Evolutionary conservation across 1,284 basidiomycete species (phyloP).

Genomic region (Heliocybe sulcata): DNA sequence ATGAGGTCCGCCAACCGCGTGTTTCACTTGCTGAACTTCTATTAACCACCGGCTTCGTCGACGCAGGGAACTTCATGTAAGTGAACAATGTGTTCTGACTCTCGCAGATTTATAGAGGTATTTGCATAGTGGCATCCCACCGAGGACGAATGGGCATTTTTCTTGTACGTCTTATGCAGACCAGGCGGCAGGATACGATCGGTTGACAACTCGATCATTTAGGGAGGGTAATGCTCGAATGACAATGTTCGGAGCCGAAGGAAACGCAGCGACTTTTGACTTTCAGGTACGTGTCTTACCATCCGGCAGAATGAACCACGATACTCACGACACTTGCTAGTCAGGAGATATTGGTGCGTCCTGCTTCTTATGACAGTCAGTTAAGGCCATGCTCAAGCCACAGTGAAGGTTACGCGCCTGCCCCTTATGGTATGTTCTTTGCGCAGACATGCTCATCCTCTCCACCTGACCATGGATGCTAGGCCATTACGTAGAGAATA

Average conservation of each 20-base stretch:
- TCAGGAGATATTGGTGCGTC: conserved; percentile 53
- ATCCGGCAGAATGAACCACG: not conserved
- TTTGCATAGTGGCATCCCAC: conserved; percentile 65
- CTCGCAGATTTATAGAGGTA: not conserved
- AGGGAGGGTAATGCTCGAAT: conserved; percentile 53
- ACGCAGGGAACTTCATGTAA: conserved; percentile 2
- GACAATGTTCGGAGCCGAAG: conserved; percentile 54
- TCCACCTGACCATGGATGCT: not conserved
- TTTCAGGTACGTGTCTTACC: conserved; percentile 34
- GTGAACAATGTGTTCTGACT: not conserved
- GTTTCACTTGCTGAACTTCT: too few species aligned
- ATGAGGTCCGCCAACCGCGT: conserved; percentile 35
- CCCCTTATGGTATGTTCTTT: conserved; percentile 36
- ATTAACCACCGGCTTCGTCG: not conserved
- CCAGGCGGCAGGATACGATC: not conserved
- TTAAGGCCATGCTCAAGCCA: conserved; percentile 5
- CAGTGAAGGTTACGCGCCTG: conserved; percentile 45
- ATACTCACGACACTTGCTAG: conserved; percentile 21
- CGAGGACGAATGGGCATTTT: conserved; percentile 62
- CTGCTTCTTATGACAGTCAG: not conserved
- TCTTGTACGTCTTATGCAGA: conserved; percentile 22
- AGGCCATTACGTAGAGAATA: conserved; percentile 68
- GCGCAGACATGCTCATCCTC: not conserved
- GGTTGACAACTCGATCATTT: not conserved
- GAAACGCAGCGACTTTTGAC: conserved; percentile 62